phyloP scores from a whole-genome alignment of 345 rosid genomes.

The Streptanthus diversifolius region DNA sequence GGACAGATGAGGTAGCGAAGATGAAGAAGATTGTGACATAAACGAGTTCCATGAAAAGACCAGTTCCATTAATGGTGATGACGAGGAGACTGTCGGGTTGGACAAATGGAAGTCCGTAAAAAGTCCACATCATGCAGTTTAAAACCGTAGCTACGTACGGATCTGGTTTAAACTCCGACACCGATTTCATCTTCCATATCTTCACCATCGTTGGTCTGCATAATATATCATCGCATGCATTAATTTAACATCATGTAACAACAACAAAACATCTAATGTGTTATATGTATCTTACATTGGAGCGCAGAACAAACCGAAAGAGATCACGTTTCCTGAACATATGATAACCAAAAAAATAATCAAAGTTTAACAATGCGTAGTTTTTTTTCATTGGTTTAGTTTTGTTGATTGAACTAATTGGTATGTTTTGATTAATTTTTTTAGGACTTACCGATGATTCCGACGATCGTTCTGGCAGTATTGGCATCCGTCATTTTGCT shows the following conservation, averaged over 20 bases:
- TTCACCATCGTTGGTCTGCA: conserved; percentile 60
- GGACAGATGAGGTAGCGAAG: conserved; percentile 33
- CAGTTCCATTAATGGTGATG: conserved; percentile 56
- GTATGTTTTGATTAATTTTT: background rate
- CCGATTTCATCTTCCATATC: conserved; percentile 51
- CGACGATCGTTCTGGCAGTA: conserved; percentile 44
- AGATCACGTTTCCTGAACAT: conserved; percentile 63
- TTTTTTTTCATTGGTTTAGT: background rate
- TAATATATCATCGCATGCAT: conserved; percentile 10
- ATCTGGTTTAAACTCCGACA: conserved; percentile 57
- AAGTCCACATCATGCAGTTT: conserved; percentile 67
- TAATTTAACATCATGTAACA: background rate
- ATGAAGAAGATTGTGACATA: conserved; percentile 52
- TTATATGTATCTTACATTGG: conserved; percentile 53
- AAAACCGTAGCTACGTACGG: conserved; percentile 71
- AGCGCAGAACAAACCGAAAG: conserved; percentile 62
- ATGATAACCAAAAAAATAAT: background rate
- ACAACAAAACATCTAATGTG: background rate
- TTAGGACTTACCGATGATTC: conserved; percentile 50
- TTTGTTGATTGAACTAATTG: background rate
- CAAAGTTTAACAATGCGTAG: background rate
- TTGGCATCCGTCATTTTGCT: conserved; percentile 25
- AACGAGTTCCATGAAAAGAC: conserved; percentile 51
- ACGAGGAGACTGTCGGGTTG: conserved; percentile 56
- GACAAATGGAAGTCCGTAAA: conserved; percentile 68